Base-by-base conservation (phyloP, 805 yeast genomes). In the Kodamaea nitidulidarum region DNA sequence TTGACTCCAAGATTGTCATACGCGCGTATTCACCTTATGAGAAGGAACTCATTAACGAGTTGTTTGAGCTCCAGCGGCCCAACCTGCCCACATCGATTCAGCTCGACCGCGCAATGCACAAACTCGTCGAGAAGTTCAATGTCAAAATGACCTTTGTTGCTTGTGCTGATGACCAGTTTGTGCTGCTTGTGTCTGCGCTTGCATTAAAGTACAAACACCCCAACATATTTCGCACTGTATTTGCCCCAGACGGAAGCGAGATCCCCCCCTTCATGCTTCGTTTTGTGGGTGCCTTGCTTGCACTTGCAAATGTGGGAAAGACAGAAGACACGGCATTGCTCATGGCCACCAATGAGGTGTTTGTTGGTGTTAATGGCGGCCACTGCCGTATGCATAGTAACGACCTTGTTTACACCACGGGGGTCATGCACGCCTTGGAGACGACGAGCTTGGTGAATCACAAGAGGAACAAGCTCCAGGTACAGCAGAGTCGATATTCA, bases 11-110 rank as follows among this genome's bases (percentile, higher is more conserved):
- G 42, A 46, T 66, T 17, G 68, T 67, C 5, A 48, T 59, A 10
- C 47, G 73, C 35, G 73, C 73, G 8, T 67, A 56, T 46, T 50
- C 66, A 2, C 39, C 49, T 4, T 44, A 44, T 16, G 74, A 68
- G 39, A 65, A 66, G 44, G 64, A 58, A 35, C 58, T 65, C 6
- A 52, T 67, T 17, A 45, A 43, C 30, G 73, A 68, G 44, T 36
- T 68, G 31, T 60, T 66, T 38, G 67, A 65, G 15, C 46, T 59
- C 9, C 64, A 55, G 41, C 51, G 55, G 25, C 52, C 56, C 2
- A 46, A 42, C 12, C 49, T 52, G 15, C 29, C 40, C 3, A 33
- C 40, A 12, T 50, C 61, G 9, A 33, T 45, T 8, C 45, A 43
- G 31, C 38, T 65, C 25, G 40, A 39, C 15, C 42, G 44, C 7